phyloP scores from a whole-genome alignment of 371 early-diverging fungal species.

The Mucor indicus region DNA sequence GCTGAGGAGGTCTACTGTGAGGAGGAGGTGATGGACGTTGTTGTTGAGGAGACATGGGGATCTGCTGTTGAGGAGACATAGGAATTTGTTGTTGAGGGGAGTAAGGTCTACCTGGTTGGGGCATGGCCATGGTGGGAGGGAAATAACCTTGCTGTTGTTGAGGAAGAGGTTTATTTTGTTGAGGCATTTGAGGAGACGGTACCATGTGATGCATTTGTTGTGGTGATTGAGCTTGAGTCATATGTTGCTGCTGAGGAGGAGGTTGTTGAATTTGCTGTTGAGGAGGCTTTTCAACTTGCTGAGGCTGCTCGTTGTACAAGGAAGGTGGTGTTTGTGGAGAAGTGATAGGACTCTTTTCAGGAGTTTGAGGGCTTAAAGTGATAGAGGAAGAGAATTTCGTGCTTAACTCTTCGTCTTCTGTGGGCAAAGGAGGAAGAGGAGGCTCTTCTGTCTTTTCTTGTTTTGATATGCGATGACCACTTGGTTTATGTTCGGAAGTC shows the following conservation, averaged over 20 bases:
- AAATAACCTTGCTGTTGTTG: constrained; percentile 9
- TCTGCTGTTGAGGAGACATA: constrained; percentile 7
- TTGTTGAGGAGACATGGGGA: constrained; percentile 7
- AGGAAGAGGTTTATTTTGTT: no score
- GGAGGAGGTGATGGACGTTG: constrained; percentile 27
- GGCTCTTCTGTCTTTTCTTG: constrained; percentile 15
- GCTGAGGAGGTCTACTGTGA: constrained; percentile 20
- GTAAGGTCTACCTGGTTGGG: constrained; percentile 21
- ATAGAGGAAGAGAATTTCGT: constrained; percentile 18
- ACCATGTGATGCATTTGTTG: no score
- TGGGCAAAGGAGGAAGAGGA: constrained; percentile 12
- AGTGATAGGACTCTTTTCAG: constrained; percentile 21
- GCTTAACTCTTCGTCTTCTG: constrained; percentile 7
- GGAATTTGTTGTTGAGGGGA: constrained; percentile 9
- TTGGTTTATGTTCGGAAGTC: constrained; percentile 18
- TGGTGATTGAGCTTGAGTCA: no score
- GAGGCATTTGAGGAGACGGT: no score
- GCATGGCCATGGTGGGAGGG: constrained; percentile 18
- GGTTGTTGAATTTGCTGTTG: constrained; percentile 9
- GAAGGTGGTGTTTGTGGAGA: constrained; percentile 28
- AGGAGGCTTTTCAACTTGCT: background rate
- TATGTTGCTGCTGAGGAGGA: constrained; percentile 5
- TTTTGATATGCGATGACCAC: constrained; percentile 16
- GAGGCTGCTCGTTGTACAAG: constrained; percentile 11
- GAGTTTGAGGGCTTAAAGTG: constrained; percentile 6